Percentiles rank a stretch among this genome's conserved stretches.
phyloP scores from a whole-genome alignment of 306 rosid species.

The Dryas alaskensis region DNA sequence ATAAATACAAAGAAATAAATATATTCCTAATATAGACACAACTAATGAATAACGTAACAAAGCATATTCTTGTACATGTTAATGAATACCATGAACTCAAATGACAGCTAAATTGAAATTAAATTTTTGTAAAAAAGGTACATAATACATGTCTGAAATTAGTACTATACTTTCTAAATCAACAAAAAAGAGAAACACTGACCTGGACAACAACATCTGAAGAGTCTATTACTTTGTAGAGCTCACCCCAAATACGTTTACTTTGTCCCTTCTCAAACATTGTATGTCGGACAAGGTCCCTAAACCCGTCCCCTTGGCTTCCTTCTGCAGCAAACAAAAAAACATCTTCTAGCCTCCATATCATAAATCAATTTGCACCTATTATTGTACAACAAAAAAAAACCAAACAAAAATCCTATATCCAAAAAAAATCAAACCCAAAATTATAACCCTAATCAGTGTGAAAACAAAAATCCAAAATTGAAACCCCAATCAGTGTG shows the following conservation, averaged over 20 bases:
- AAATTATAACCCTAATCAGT: too few relatives aligned
- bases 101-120: not conserved
- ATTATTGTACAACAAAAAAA: too few relatives aligned
- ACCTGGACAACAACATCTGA: conserved; percentile 99
- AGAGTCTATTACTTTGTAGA: conserved; percentile 94
- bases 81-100: not conserved
- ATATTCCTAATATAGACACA: too few relatives aligned
- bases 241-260: conserved; percentile 91
- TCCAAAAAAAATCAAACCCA: too few relatives aligned
- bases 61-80: too few relatives aligned
- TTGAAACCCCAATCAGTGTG: too few relatives aligned
- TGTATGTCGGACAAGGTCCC: conserved; percentile 83
- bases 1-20: too few relatives aligned
- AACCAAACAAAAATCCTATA: too few relatives aligned
- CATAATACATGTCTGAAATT: not conserved
- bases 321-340: conserved; percentile 39
- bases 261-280: conserved; percentile 51
- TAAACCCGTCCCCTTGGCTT: conserved; percentile 64
- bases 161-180: not conserved
- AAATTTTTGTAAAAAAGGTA: not conserved
- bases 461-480: too few relatives aligned
- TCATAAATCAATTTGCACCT: too few relatives aligned
- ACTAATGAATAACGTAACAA: too few relatives aligned
- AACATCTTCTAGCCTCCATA: too few relatives aligned
- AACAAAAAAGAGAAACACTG: conserved; percentile 1